Evolutionary conservation across 192 early-diverging fungal genomes (phyloP), one percentile per base, ranked within the genome.

Genomic region (Gorgonomyces haynaldii): DNA sequence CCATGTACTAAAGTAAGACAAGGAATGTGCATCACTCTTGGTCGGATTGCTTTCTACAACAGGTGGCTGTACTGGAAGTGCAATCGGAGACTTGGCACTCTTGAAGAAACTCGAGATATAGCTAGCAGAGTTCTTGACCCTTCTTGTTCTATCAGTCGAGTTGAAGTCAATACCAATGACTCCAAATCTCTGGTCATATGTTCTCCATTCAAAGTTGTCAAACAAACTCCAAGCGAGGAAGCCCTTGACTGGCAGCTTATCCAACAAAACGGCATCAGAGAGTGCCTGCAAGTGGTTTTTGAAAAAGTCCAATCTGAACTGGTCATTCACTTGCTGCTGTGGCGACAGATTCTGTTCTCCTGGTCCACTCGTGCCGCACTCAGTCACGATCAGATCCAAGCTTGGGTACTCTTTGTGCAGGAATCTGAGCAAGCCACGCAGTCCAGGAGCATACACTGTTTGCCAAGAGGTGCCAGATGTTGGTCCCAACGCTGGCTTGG

Each of bases 121-220:
- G 7, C 28, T 32, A 8, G 45, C 45, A 8, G 9, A 10, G 9
- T 25, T 28, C 45, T 51, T 51, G 20, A 51, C 24, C 8, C 13
- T 52, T 47, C 49, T 4, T 8, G 15, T 51, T 20, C 5, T 17
- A 9, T 15, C 15, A 12, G 15, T 17, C 8, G 17, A 8, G 17
- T 50, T 52, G 4, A 6, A n/a, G 17, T 51, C 49, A 17, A 51
- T 17, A 13, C 26, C 43, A 26, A 51, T 25, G 9, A 51, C 37
- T 30, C 49, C 49, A 15, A 37, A 51, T 6, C 9, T 5, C 10
- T 41, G 20, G 22, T 27, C 49, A 15, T 44, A 52, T 6, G 48
- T 25, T 8, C 4, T 19, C 49, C 49, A 51, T 44, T 51, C 49
- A 19, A 41, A 42, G 24, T 51, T 51, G 43, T 51, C 49, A 4